Evolutionary conservation across 2,329 filamentous ascomycete species (phyloP).

Genomic region (Colletotrichum sp.): DNA sequence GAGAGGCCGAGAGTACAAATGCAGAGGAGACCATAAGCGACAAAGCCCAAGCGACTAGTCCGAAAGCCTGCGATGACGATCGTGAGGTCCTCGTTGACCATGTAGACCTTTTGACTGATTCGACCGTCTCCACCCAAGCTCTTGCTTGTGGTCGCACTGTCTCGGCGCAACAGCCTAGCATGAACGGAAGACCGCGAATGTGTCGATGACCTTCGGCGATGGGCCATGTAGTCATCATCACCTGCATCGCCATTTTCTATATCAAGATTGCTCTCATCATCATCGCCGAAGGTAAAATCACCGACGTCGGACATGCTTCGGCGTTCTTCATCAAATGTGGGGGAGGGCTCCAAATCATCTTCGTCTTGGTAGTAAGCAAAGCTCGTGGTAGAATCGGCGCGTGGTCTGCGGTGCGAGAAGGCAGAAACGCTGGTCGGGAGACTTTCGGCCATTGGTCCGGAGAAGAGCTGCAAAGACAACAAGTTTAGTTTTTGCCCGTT

Average conservation of each 20-base stretch:
- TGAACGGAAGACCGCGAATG: constrained; percentile 61
- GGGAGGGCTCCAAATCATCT: constrained; percentile 40
- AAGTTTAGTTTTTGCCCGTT: not conserved
- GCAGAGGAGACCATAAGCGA: constrained; percentile 74
- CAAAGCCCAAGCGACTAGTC: constrained; percentile 73
- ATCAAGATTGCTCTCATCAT: constrained; percentile 41
- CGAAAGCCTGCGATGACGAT: constrained; percentile 92
- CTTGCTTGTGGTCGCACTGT: constrained; percentile 71
- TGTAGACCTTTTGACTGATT: constrained; percentile 88
- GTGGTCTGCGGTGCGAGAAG: constrained; percentile 81
- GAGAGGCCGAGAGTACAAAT: constrained; percentile 75
- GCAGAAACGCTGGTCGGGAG: constrained; percentile 93
- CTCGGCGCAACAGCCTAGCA: constrained; percentile 71
- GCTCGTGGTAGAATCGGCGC: constrained; percentile 84
- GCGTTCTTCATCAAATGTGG: constrained; percentile 28
- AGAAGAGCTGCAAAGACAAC: constrained; percentile 65
- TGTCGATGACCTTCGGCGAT: constrained; percentile 68
- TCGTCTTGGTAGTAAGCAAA: constrained; percentile 85
- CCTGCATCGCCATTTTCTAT: constrained; percentile 44
- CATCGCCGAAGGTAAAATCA: constrained; percentile 41
- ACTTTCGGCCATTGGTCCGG: constrained; percentile 92
- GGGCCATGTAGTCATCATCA: constrained; percentile 52
- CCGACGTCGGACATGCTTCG: constrained; percentile 42
- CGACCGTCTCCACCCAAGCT: constrained; percentile 69
- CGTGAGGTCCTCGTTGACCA: constrained; percentile 90